Evolutionary conservation across 2,329 filamentous ascomycete genomes (phyloP).

Genomic region (Camillea tinctor): DNA sequence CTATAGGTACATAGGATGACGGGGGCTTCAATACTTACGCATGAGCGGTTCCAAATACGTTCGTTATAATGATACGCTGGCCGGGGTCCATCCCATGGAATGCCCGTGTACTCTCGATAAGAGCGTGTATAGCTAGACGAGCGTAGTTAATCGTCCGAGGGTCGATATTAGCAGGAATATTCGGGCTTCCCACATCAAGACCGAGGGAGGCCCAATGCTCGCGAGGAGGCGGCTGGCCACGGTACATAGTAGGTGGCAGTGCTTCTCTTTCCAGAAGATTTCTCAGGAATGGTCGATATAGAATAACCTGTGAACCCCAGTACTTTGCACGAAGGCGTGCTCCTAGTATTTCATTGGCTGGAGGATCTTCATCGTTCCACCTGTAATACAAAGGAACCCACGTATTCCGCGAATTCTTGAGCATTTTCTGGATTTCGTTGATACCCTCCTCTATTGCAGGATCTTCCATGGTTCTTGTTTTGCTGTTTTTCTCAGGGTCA

Average conservation of each 20-base stretch:
- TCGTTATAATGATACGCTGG: conserved; percentile 80
- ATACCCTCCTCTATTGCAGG: conserved; percentile 38
- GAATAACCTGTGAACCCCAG: conserved; percentile 88
- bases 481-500: conserved; percentile 36
- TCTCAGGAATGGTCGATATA: conserved; percentile 73
- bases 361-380: conserved; percentile 67
- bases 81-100: conserved; percentile 64
- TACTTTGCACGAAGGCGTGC: conserved; percentile 90
- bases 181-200: conserved; percentile 11
- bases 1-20: neutral
- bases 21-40: conserved; percentile 65
- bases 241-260: conserved; percentile 22
- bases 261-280: conserved; percentile 48
- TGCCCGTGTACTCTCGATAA: conserved; percentile 81
- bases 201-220: conserved; percentile 11
- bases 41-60: conserved; percentile 92
- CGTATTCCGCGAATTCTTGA: conserved; percentile 41
- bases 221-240: conserved; percentile 11
- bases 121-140: conserved; percentile 64
- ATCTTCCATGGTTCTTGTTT: conserved; percentile 21
- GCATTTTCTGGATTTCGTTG: conserved; percentile 46
- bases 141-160: conserved; percentile 54
- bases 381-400: conserved; percentile 51
- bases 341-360: conserved; percentile 72
- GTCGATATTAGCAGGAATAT: conserved; percentile 39